Percentiles rank a stretch among this genome's conserved stretches.
phyloP scores from a whole-genome alignment of 345 rosid genomes.

The Mercurialis annua region DNA sequence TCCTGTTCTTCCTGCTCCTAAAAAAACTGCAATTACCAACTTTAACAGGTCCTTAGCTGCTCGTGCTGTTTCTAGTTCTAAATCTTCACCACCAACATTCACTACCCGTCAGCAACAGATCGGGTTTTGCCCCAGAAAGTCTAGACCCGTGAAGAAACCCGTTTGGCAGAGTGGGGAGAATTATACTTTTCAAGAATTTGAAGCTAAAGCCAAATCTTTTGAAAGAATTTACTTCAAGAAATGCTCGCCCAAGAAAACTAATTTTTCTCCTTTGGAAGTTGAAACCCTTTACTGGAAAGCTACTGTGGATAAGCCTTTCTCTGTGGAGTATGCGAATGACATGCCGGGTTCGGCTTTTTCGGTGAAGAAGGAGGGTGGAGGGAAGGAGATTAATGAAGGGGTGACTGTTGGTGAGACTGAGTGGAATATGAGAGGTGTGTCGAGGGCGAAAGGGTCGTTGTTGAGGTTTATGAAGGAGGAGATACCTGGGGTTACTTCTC shows the following conservation, averaged over 20 bases:
- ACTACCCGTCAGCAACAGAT: conserved; percentile 99
- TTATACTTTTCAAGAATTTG: conserved; percentile 83
- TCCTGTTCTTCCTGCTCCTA: conserved; percentile 64
- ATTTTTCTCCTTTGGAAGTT: conserved; percentile 62
- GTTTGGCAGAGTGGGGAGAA: conserved; percentile 97
- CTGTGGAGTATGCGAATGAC: conserved; percentile 95
- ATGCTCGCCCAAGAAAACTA: conserved; percentile 47
- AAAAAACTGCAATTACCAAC: conserved; percentile 62
- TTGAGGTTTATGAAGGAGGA: conserved; percentile 97
- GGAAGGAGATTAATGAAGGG: conserved; percentile 47
- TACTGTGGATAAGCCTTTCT: conserved; percentile 80
- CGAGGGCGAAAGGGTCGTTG: conserved; percentile 87
- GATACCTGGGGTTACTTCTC: conserved; percentile 97
- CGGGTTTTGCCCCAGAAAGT: conserved; percentile 96
- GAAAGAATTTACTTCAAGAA: conserved; percentile 67
- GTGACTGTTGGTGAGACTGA: conserved; percentile 76
- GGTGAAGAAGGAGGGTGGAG: conserved; percentile 42
- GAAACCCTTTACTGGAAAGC: conserved; percentile 99
- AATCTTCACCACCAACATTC: conserved; percentile 80
- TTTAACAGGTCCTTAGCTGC: conserved; percentile 79
- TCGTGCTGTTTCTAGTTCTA: conserved; percentile 44
- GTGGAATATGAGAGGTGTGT: conserved; percentile 96
- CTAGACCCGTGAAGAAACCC: conserved; percentile 81
- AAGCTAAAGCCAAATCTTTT: conserved; percentile 74
- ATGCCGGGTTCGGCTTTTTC: conserved; percentile 97